A percentile compares a stretch with the other conserved stretches of the same genome.
These are phyloP conservation scores for Lepiota venenata DNA, from an alignment of 768 basidiomycete genomes.

Conservation along the genomic window DNA sequence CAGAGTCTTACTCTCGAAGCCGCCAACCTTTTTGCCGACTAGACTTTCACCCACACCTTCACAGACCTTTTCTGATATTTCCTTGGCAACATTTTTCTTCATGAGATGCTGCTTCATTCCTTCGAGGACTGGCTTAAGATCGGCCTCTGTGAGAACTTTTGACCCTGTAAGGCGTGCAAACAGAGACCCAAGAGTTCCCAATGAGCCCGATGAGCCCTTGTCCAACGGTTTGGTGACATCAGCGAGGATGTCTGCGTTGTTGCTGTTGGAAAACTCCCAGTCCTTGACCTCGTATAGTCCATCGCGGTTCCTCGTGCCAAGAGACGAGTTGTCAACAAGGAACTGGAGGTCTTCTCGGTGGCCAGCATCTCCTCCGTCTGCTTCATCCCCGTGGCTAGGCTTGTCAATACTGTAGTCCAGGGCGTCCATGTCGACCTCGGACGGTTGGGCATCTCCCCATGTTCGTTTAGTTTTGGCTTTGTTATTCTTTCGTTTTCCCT, in stretches of 20 bases:
- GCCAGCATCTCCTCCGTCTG: conserved; percentile 23
- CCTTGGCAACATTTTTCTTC: conserved; percentile 97
- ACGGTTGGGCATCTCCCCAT: conserved; percentile 84
- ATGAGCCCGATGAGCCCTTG: conserved; percentile 36
- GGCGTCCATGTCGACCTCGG: conserved; percentile 88
- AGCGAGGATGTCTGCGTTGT: conserved; percentile 50
- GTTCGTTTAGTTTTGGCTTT: conserved; percentile 79
- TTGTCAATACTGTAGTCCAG: conserved; percentile 83
- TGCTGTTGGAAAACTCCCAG: conserved; percentile 68
- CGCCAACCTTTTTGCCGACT: conserved; percentile 86
- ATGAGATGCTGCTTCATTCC: conserved; percentile 98
- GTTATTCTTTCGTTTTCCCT: conserved; percentile 58
- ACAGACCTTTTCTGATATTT: conserved; percentile 92
- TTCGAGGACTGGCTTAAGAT: conserved; percentile 83
- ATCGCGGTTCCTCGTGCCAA: conserved; percentile 74
- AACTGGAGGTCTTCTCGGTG: conserved; percentile 51
- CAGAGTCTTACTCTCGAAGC: conserved; percentile 72
- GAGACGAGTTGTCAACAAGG: conserved; percentile 65
- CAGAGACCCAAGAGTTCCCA: conserved; percentile 70
- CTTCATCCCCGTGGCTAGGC: conserved; percentile 22
- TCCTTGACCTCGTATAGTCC: conserved; percentile 67
- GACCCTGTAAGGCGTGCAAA: conserved; percentile 86
- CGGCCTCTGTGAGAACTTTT: conserved; percentile 76
- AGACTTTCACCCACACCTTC: conserved; percentile 90
- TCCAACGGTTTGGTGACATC: conserved; percentile 49